Conservation (phyloP, 192 early-diverging fungal species). For the Podochytrium sp. region DNA sequence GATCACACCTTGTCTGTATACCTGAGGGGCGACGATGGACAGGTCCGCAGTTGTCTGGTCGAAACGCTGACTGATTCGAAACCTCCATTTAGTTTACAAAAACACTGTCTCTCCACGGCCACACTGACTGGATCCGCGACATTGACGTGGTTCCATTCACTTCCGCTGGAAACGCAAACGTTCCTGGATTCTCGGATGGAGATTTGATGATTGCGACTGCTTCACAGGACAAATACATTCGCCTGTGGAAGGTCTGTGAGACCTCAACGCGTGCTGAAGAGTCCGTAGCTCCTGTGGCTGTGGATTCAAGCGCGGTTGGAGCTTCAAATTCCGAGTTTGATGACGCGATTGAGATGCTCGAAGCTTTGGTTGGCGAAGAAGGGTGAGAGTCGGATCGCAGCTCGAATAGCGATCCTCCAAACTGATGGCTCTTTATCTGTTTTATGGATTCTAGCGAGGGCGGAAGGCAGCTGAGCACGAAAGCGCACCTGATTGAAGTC, state of each 20-base stretch:
- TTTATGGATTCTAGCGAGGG: slow-evolving; percentile 33
- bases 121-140: slow-evolving; percentile 92
- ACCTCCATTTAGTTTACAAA: slow-evolving; percentile 58
- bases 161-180: slow-evolving; percentile 25
- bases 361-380: slow-evolving; percentile 43
- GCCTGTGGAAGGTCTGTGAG: slow-evolving; percentile 81
- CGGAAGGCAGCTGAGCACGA: slow-evolving; percentile 76
- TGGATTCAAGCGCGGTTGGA: not conserved
- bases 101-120: slow-evolving; percentile 74
- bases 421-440: slow-evolving; percentile 3
- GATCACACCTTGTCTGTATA: slow-evolving; percentile 79
- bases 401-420: not conserved
- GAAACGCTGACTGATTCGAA: not conserved
- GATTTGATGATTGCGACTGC: slow-evolving; percentile 87
- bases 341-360: slow-evolving; percentile 39
- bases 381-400: slow-evolving; percentile 9
- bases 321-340: slow-evolving; percentile 8
- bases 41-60: not conserved
- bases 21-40: slow-evolving; percentile 46
- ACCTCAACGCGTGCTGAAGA: slow-evolving; percentile 4
- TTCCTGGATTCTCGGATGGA: slow-evolving; percentile 58
- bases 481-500: slow-evolving; percentile 77
- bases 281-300: not conserved
- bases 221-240: slow-evolving; percentile 91
- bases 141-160: slow-evolving; percentile 74